Evolutionary conservation across 441 rosid species (phyloP).

Genomic region (Pelargonium myrrhifolium): DNA sequence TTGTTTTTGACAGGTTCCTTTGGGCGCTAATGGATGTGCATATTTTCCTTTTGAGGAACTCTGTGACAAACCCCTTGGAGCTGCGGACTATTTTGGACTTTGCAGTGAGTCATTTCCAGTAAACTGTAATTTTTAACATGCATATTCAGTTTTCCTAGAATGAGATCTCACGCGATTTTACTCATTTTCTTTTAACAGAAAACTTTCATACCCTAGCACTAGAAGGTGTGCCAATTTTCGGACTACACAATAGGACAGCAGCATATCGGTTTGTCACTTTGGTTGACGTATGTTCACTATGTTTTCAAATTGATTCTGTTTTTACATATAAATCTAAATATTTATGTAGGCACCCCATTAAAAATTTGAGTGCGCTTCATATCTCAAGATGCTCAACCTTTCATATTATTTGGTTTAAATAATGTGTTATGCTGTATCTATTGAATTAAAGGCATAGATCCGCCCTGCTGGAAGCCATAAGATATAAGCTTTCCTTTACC

Average conservation of each 20-base stretch:
- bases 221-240: conserved; percentile 78
- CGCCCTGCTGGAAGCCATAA: no score
- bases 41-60: conserved; percentile 82
- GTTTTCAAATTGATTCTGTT: conserved; percentile 14
- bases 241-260: conserved; percentile 74
- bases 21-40: conserved; percentile 89
- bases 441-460: no score
- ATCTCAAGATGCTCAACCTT: no score
- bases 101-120: conserved; percentile 58
- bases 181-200: conserved; percentile 36
- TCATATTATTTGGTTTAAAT: no score
- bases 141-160: neutral
- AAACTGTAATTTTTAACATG: neutral
- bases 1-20: conserved; percentile 43
- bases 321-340: conserved; percentile 4
- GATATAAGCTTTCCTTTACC: no score
- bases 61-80: conserved; percentile 92
- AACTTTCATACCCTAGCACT: conserved; percentile 79
- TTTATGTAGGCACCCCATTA: no score
- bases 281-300: conserved; percentile 58
- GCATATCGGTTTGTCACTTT: conserved; percentile 92
- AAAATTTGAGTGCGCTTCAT: no score
- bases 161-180: neutral
- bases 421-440: no score
- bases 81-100: conserved; percentile 95